A percentile compares a stretch with the other conserved stretches of the same genome.
Conservation (phyloP, 305 asterid species). For the Andrographis paniculata region DNA sequence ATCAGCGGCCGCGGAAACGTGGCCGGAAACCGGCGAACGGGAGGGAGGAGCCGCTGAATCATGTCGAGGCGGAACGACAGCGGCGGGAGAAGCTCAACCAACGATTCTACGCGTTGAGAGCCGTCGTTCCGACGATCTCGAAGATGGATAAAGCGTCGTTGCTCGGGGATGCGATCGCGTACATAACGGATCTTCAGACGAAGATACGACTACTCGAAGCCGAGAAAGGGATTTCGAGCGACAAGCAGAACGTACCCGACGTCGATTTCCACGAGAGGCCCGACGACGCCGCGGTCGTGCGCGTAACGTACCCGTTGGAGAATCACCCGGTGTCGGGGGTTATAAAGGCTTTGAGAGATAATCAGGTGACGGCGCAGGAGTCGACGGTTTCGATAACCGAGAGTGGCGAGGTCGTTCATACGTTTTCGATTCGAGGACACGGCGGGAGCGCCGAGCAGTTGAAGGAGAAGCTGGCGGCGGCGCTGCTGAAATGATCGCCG, state of each 20-base stretch:
- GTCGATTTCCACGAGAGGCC: slow-evolving; percentile 65
- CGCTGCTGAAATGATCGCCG: slow-evolving; percentile 38
- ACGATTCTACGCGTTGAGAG: slow-evolving; percentile 79
- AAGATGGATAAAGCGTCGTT: slow-evolving; percentile 98
- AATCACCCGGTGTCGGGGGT: slow-evolving; percentile 67
- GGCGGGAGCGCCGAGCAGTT: slow-evolving; percentile 43
- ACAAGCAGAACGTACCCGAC: slow-evolving; percentile 27
- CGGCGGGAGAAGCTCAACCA: slow-evolving; percentile 94
- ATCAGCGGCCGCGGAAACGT: slow-evolving; percentile 74
- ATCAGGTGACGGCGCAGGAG: slow-evolving; percentile 47
- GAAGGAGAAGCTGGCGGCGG: slow-evolving; percentile 60
- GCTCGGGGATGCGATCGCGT: slow-evolving; percentile 84
- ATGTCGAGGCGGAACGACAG: slow-evolving; percentile 95
- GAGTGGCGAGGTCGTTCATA: slow-evolving; percentile 41
- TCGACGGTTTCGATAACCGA: slow-evolving; percentile 46
- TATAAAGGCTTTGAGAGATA: slow-evolving; percentile 50
- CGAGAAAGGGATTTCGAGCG: slow-evolving; percentile 42
- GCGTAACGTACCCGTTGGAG: slow-evolving; percentile 60
- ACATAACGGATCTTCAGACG: slow-evolving; percentile 81
- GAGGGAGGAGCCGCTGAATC: slow-evolving; percentile 88
- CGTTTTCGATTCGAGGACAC: slow-evolving; percentile 33
- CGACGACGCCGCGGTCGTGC: slow-evolving; percentile 55
- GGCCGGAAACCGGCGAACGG: slow-evolving; percentile 92
- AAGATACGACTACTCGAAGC: slow-evolving; percentile 63
- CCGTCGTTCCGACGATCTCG: slow-evolving; percentile 89